These are phyloP conservation scores for Nepenthes alata DNA, from an alignment of 179 eudicot genomes.

Conservation along the genomic window DNA sequence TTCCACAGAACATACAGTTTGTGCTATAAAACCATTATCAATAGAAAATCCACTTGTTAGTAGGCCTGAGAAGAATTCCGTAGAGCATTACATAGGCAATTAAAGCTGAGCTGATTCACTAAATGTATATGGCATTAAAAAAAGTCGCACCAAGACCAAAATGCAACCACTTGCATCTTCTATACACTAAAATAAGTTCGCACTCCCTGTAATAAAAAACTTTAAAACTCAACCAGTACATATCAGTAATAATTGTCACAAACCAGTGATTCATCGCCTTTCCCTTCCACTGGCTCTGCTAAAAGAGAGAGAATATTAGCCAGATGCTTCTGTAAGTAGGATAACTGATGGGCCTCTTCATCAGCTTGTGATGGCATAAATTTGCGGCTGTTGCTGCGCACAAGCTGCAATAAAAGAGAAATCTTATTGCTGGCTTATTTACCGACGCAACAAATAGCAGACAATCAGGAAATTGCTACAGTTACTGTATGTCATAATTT, in stretches of 20 bases:
- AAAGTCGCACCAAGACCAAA: background rate
- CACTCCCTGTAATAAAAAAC: background rate
- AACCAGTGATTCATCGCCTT: constrained; percentile 78
- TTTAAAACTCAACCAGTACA: background rate
- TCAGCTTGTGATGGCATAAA: constrained; percentile 95
- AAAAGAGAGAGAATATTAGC: constrained; percentile 74
- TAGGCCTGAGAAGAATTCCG: no score
- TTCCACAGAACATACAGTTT: no score
- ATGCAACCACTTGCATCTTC: background rate
- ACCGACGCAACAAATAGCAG: background rate
- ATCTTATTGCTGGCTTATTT: background rate
- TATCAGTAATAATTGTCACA: constrained; percentile 17
- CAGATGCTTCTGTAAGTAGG: constrained; percentile 87
- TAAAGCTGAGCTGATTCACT: no score
- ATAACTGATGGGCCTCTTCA: constrained; percentile 93
- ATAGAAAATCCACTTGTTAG: no score
- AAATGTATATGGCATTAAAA: no score
- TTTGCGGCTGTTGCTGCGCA: constrained; percentile 84
- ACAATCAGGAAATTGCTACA: background rate
- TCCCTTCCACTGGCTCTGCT: constrained; percentile 72
- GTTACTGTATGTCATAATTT: background rate
- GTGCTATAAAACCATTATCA: no score
- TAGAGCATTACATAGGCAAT: no score
- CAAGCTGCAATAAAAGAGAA: constrained; percentile 50
- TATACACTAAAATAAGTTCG: background rate